These are phyloP conservation scores for Penicillium sp. DNA, from an alignment of 2,329 filamentous ascomycete species.

Conservation along the genomic window DNA sequence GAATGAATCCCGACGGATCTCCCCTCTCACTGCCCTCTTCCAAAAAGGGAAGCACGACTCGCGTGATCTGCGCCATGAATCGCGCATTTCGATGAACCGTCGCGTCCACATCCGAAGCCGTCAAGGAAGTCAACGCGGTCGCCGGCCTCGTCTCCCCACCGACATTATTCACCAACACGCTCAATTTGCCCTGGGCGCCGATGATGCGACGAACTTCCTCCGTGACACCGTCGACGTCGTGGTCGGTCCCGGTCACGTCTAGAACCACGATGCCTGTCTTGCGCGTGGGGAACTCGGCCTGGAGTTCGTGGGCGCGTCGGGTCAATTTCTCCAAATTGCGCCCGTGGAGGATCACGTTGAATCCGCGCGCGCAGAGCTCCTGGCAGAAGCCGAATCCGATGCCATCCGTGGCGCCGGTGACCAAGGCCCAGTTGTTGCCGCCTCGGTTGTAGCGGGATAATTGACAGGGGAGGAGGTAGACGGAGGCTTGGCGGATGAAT, in stretches of 20 bases:
- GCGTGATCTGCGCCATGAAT: slow-evolving; percentile 48
- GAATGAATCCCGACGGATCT: slow-evolving; percentile 40
- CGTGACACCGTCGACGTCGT: slow-evolving; percentile 22
- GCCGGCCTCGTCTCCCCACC: slow-evolving; percentile 40
- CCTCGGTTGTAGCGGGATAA: slow-evolving; percentile 15
- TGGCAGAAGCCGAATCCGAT: slow-evolving; percentile 49
- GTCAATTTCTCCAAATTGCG: slow-evolving; percentile 47
- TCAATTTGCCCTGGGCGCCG: slow-evolving; percentile 39
- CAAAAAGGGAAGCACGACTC: slow-evolving; percentile 43
- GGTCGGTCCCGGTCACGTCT: slow-evolving; percentile 34
- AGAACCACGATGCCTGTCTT: slow-evolving; percentile 40
- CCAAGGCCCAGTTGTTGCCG: slow-evolving; percentile 17
- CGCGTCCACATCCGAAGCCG: slow-evolving; percentile 35
- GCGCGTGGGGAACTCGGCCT: slow-evolving; percentile 34
- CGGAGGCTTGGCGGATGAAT: slow-evolving; percentile 12
- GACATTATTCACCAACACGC: slow-evolving; percentile 54
- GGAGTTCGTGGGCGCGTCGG: slow-evolving; percentile 37
- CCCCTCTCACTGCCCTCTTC: slow-evolving; percentile 22
- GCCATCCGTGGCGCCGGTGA: slow-evolving; percentile 51
- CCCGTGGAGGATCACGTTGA: slow-evolving; percentile 56
- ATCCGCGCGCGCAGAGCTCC: slow-evolving; percentile 48
- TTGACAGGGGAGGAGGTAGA: slow-evolving; percentile 13
- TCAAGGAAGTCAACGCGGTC: slow-evolving; percentile 32
- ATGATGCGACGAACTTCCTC: slow-evolving; percentile 21
- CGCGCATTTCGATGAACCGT: slow-evolving; percentile 45